Percentiles rank a stretch among this genome's conserved stretches.
phyloP scores from a whole-genome alignment of 164 flowering plant genomes.

The Cinnamomum micranthum region DNA sequence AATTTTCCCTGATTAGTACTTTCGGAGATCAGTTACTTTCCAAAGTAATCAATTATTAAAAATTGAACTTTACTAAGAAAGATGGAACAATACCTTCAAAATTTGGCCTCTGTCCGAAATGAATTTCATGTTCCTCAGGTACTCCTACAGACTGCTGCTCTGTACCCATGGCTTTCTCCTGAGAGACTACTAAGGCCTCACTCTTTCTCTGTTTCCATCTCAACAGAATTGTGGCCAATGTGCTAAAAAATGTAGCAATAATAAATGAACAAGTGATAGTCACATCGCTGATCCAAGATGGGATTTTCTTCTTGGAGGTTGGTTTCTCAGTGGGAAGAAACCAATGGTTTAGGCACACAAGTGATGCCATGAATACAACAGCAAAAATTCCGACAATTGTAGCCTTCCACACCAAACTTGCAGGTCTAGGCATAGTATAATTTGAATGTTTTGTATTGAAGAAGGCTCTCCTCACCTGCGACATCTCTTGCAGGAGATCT shows the following conservation, averaged over 20 bases:
- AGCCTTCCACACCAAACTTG: constrained; percentile 45
- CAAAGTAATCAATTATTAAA: not conserved
- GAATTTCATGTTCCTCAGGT: constrained; percentile 53
- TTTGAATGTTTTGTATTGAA: constrained; percentile 30
- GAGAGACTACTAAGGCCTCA: constrained; percentile 18
- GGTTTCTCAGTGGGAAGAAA: constrained; percentile 32
- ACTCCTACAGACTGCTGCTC: constrained; percentile 20
- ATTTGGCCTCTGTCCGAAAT: constrained; percentile 66
- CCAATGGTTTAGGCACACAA: constrained; percentile 40
- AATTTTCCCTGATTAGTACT: not conserved
- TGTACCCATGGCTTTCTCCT: constrained; percentile 17
- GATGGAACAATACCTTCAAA: constrained; percentile 48
- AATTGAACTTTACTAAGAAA: not conserved
- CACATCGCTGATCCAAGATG: constrained; percentile 61
- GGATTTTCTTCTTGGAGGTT: constrained; percentile 36
- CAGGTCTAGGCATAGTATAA: constrained; percentile 36
- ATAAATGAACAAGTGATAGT: constrained; percentile 49
- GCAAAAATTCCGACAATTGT: constrained; percentile 36
- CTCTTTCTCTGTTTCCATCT: constrained; percentile 45
- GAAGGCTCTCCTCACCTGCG: constrained; percentile 31
- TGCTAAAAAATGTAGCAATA: constrained; percentile 36
- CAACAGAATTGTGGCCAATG: constrained; percentile 28
- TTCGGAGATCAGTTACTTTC: not conserved
- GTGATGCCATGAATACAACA: constrained; percentile 42
- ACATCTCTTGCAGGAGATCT: constrained; percentile 35